Base-by-base conservation (phyloP, 306 rosid species). In the Astragalus membranaceus region DNA sequence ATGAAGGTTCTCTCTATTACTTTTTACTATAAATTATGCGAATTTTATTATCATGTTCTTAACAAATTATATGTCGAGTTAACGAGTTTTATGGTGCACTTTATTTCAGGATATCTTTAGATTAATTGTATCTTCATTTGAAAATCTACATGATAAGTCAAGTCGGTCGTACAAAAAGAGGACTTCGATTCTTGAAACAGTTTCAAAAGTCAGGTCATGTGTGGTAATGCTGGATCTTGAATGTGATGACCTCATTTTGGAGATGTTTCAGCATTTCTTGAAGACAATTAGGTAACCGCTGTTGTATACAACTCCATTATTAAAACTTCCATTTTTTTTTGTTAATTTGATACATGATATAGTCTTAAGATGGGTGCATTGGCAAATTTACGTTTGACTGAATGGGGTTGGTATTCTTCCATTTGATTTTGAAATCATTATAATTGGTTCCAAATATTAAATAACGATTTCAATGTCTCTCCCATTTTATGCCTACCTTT, bases 171-270 rank as follows among this genome's bases (percentile, higher is more conserved):
- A 35, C 37, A 35, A 5, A 35, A 35, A 35, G 37, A 35, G 37
- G 37, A 35, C 1, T 35, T 35, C 37, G 1, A 35, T 35, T 68
- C 92, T 90, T 26, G 92, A 87, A 70, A 88, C 96, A 15, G 97
- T 94, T 78, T 90, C 97, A 3, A 90, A 94, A 77, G 90, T 90
- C 68, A 80, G 96, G 79, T 90, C 97, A 0, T 94, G 95, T 75
- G 92, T 90, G 68, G 92, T 94, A 65, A 94, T 94, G 98, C 79
- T 94, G 70, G 98, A 90, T 79, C 96, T 94, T 72, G 97, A 94
- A 58, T 93, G 97, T 41, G 98, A 93, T 80, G 81, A 70, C 37
- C 80, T 93, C 84, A 93, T 93, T 68, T 71, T 88, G 68, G 94
- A 90, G 82, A 94, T 94, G 98, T 90, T 94, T 78, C 87, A 84